Conservation (phyloP, 495 filamentous ascomycete species). For the Penicillium malachiteum region DNA sequence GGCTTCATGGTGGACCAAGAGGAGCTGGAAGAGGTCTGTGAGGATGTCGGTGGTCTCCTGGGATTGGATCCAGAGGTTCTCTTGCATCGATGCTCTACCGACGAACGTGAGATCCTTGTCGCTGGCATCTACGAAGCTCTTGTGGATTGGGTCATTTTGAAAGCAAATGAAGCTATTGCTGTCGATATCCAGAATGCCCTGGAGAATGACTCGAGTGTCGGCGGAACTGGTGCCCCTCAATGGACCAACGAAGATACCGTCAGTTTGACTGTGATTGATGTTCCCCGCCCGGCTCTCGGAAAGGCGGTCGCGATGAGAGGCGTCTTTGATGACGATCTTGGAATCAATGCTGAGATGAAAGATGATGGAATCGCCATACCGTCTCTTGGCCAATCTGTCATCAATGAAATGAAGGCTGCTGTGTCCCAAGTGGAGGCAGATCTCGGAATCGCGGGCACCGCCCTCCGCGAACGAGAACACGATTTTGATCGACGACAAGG, state of each 20-base stretch:
- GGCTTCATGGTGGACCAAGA: slow-evolving; percentile 86
- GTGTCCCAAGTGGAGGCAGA: slow-evolving; percentile 77
- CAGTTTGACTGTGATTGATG: slow-evolving; percentile 82
- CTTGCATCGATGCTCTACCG: slow-evolving; percentile 71
- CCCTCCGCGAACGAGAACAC: slow-evolving; percentile 69
- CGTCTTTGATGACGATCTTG: slow-evolving; percentile 86
- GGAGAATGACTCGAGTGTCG: slow-evolving; percentile 61
- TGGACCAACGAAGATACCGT: slow-evolving; percentile 77
- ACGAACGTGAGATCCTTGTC: slow-evolving; percentile 79
- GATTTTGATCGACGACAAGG: slow-evolving; percentile 78
- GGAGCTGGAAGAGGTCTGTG: slow-evolving; percentile 78
- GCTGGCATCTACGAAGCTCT: slow-evolving; percentile 88
- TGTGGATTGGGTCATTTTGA: slow-evolving; percentile 89
- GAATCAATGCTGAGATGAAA: slow-evolving; percentile 96
- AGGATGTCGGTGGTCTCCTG: slow-evolving; percentile 83
- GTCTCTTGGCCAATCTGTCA: slow-evolving; percentile 69
- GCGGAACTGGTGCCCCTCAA: slow-evolving; percentile 49
- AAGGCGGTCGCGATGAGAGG: slow-evolving; percentile 84
- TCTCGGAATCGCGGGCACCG: slow-evolving; percentile 68
- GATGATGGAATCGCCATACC: slow-evolving; percentile 79
- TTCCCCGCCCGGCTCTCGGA: slow-evolving; percentile 74
- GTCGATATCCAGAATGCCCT: slow-evolving; percentile 67
- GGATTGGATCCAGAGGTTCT: slow-evolving; percentile 87
- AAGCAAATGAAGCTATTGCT: slow-evolving; percentile 86
- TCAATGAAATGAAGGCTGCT: slow-evolving; percentile 81